phyloP scores from a whole-genome alignment of 768 basidiomycete genomes.

The Nidularia pulvinata region DNA sequence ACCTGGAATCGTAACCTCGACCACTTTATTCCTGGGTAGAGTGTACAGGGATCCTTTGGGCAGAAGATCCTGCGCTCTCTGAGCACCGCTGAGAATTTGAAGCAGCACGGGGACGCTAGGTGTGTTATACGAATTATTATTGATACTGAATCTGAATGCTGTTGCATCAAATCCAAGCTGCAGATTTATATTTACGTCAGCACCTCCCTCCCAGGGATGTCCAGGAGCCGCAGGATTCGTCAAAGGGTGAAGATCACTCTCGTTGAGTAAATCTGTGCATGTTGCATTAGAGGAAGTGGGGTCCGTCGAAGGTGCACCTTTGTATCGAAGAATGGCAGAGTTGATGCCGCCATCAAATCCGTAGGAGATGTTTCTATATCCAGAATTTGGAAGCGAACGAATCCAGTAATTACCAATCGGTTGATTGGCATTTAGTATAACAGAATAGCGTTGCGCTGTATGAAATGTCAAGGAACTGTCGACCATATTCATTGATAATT shows the following conservation, averaged over 20 bases:
- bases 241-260: conserved; percentile 13
- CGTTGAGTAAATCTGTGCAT: background rate
- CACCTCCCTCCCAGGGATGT: conserved; percentile 22
- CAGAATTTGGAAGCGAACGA: conserved; percentile 19
- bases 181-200: conserved; percentile 17
- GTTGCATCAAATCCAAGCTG: conserved; percentile 6
- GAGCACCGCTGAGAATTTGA: conserved; percentile 41
- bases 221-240: conserved; percentile 22
- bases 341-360: conserved; percentile 27
- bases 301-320: conserved; percentile 21
- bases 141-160: conserved; percentile 31
- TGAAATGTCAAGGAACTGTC: conserved; percentile 3
- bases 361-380: conserved; percentile 5
- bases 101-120: conserved; percentile 39
- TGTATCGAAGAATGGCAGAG: conserved; percentile 38
- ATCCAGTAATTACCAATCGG: conserved; percentile 44
- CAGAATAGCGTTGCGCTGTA: conserved; percentile 37
- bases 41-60: conserved; percentile 30
- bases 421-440: conserved; percentile 35
- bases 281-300: conserved; percentile 16
- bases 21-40: conserved; percentile 34
- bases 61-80: conserved; percentile 22
- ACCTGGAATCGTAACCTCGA: conserved; percentile 36
- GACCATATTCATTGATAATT: background rate
- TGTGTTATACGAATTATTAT: conserved; percentile 20